Percentiles rank a stretch among this genome's conserved stretches.
Evolutionary conservation across 176 grass and related monocot genomes (phyloP).

Genomic region (Aegilops umbellulata): DNA sequence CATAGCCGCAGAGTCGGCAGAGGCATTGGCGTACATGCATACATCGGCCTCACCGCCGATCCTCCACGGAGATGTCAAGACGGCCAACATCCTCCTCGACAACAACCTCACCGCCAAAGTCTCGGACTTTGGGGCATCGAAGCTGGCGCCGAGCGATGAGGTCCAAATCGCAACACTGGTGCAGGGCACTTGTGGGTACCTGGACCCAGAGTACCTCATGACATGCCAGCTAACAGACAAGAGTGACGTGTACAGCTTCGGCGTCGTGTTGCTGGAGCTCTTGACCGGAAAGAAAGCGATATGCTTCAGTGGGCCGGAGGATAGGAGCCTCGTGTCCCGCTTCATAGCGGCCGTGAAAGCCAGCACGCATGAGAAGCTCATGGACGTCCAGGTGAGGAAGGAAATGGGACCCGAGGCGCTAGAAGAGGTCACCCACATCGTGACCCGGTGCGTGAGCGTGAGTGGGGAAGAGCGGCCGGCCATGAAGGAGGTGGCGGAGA

Average conservation of each 20-base stretch:
- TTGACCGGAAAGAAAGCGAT: background rate
- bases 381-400: constrained; percentile 31
- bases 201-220: too few species aligned
- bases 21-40: constrained; percentile 14
- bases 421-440: constrained; percentile 30
- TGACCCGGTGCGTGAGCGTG: constrained; percentile 36
- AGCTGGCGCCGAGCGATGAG: constrained; percentile 1
- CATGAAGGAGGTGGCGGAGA: constrained; percentile 50
- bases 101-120: too few species aligned
- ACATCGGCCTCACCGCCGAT: too few species aligned
- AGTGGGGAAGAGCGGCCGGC: constrained; percentile 40
- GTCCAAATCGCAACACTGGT: constrained; percentile 12
- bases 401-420: constrained; percentile 25
- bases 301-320: constrained; percentile 12
- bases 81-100: background rate
- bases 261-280: background rate
- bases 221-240: too few species aligned
- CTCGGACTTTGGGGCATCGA: constrained; percentile 45
- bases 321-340: constrained; percentile 14
- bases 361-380: background rate
- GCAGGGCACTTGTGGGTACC: too few species aligned
- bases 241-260: too few species aligned
- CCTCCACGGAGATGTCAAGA: constrained; percentile 45
- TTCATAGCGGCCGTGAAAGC: constrained; percentile 8
- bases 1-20: constrained; percentile 42